A percentile compares a stretch with the other conserved stretches of the same genome.
Evolutionary conservation across 768 basidiomycete species (phyloP).

Genomic region (Mycena leptocephala): DNA sequence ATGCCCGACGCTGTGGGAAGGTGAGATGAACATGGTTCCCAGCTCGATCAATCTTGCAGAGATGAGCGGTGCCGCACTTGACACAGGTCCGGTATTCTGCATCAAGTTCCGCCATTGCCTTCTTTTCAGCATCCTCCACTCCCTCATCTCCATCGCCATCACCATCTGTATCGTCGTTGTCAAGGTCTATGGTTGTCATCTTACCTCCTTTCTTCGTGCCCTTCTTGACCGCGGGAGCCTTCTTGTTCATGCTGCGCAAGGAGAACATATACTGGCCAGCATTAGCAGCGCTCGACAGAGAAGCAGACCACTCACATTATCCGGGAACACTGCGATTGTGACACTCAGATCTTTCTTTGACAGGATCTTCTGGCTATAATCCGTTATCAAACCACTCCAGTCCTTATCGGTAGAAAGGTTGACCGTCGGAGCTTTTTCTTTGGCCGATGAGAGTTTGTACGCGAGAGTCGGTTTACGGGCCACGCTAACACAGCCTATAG

Average conservation of each 20-base stretch:
- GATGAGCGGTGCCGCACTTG: not conserved
- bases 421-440: not conserved
- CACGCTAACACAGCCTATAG: slow-evolving; percentile 7
- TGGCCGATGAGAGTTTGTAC: not conserved
- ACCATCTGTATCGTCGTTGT: slow-evolving; percentile 1
- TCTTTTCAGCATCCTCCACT: not conserved
- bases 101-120: not conserved
- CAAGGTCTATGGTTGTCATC: slow-evolving; percentile 10
- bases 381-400: not conserved
- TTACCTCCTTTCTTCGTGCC: not conserved
- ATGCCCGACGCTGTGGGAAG: too few species aligned
- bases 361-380: not conserved
- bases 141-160: slow-evolving; percentile 8
- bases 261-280: slow-evolving; percentile 7
- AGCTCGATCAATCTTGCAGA: slow-evolving; percentile 17
- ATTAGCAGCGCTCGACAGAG: not conserved
- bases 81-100: not conserved
- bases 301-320: not conserved
- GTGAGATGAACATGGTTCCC: slow-evolving; percentile 12
- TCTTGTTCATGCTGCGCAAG: too few species aligned
- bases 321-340: not conserved
- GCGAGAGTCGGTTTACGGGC: not conserved
- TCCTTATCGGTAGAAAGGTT: not conserved
- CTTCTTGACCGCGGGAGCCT: not conserved
- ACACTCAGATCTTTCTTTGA: not conserved